Percentiles rank a stretch among this genome's conserved stretches.
These are phyloP conservation scores for Metroxylon sagu DNA, from an alignment of 176 grass and related monocot genomes.

Conservation along the genomic window DNA sequence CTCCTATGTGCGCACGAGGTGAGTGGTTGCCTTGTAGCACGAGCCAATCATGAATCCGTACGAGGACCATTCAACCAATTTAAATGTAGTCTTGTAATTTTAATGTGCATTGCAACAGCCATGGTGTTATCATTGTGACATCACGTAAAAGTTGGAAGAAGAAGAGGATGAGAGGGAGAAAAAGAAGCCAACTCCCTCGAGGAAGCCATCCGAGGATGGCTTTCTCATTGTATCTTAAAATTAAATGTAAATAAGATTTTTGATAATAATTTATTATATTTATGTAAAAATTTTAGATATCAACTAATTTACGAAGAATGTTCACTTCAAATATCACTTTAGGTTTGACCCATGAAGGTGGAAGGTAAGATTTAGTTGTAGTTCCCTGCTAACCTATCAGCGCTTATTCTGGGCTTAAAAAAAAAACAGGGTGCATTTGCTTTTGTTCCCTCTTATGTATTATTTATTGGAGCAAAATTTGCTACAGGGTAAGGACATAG, in stretches of 20 bases:
- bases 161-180: neutral
- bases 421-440: neutral
- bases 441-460: neutral
- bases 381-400: neutral
- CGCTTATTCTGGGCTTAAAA: neutral
- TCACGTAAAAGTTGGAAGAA: too few relatives aligned
- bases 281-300: too few relatives aligned
- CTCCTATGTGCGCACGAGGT: slow-evolving; percentile 36
- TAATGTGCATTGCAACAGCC: too few relatives aligned
- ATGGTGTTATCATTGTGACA: too few relatives aligned
- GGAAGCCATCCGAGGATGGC: too few relatives aligned
- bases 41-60: slow-evolving; percentile 22
- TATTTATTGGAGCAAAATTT: neutral
- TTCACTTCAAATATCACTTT: slow-evolving; percentile 52
- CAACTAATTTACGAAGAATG: too few relatives aligned
- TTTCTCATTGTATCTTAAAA: too few relatives aligned
- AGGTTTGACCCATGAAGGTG: slow-evolving; percentile 97
- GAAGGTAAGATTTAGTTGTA: slow-evolving; percentile 48
- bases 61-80: slow-evolving; percentile 22
- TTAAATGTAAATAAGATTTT: too few relatives aligned
- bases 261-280: too few relatives aligned
- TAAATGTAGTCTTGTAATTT: slow-evolving; percentile 9
- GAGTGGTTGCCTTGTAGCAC: slow-evolving; percentile 22
- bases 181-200: slow-evolving; percentile 34
- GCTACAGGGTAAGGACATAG: slow-evolving; percentile 67